Evolutionary conservation across 805 yeast species (phyloP).

Genomic region (Candida hungchunana): DNA sequence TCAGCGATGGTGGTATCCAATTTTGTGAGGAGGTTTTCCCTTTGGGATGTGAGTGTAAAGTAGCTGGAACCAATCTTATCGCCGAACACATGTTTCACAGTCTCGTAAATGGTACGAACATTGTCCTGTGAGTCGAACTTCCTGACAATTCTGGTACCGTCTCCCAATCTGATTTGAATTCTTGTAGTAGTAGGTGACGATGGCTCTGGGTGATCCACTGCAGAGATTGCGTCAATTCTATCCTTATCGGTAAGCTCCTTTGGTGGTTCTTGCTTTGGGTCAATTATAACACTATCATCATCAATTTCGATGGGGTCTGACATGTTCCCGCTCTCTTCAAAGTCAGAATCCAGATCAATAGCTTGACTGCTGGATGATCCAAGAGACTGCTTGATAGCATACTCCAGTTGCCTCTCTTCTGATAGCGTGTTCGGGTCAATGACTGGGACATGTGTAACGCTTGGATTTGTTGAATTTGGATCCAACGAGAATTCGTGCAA

Average conservation of each 20-base stretch:
- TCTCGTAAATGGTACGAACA: slow-evolving; percentile 58
- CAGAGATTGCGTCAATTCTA: slow-evolving; percentile 44
- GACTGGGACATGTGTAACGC: slow-evolving; percentile 53
- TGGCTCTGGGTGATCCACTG: slow-evolving; percentile 63
- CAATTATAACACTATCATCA: slow-evolving; percentile 15
- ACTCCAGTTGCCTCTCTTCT: slow-evolving; percentile 80
- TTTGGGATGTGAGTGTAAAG: slow-evolving; percentile 39
- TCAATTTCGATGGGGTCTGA: slow-evolving; percentile 25
- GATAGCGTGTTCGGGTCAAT: slow-evolving; percentile 62
- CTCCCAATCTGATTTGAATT: slow-evolving; percentile 83
- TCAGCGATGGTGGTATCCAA: slow-evolving; percentile 59
- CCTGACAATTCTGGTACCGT: slow-evolving; percentile 78
- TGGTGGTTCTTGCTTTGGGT: slow-evolving; percentile 3
- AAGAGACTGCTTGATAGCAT: slow-evolving; percentile 70
- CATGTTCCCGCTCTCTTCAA: slow-evolving; percentile 20
- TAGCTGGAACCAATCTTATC: slow-evolving; percentile 36
- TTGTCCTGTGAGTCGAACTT: slow-evolving; percentile 57
- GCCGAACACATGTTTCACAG: slow-evolving; percentile 53
- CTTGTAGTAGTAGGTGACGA: slow-evolving; percentile 39
- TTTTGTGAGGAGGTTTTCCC: slow-evolving; percentile 51
- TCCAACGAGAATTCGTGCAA: slow-evolving; percentile 59
- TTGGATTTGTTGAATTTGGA: slow-evolving; percentile 61
- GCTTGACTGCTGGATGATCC: slow-evolving; percentile 15
- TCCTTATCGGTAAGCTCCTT: slow-evolving; percentile 35
- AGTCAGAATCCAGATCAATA: slow-evolving; percentile 14